A percentile compares a stretch with the other conserved stretches of the same genome.
These are phyloP conservation scores for Micractinium conductrix DNA, from an alignment of 139 green algal genomes.

Conservation along the genomic window DNA sequence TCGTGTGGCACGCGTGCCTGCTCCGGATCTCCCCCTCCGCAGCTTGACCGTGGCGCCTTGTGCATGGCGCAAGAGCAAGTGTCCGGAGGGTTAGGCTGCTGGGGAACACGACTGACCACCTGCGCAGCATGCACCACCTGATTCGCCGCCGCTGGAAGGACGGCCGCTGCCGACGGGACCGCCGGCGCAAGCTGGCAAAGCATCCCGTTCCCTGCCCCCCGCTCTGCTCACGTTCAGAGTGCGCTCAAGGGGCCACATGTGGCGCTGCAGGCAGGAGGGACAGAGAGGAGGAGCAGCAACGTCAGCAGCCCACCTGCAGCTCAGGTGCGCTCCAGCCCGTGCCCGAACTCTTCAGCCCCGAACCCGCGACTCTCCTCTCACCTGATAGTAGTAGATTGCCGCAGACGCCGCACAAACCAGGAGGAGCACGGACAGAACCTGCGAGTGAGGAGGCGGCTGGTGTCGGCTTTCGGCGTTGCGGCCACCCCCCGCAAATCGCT, in stretches of 20 bases:
- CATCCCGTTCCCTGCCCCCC: too few species aligned
- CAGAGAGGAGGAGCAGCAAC: neutral
- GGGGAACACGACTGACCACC: too few species aligned
- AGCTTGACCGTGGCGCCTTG: too few species aligned
- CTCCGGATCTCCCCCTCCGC: too few species aligned
- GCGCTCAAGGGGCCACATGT: neutral
- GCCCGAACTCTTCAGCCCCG: neutral
- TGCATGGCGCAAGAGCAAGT: too few species aligned
- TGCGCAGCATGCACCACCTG: too few species aligned
- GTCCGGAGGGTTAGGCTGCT: too few species aligned
- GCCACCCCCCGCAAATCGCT: neutral
- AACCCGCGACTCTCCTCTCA: neutral
- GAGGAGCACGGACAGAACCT: neutral
- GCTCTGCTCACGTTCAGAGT: slow-evolving; percentile 8
- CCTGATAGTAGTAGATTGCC: neutral
- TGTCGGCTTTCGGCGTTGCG: neutral
- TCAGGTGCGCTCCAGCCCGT: neutral
- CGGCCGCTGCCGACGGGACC: too few species aligned
- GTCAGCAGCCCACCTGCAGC: neutral
- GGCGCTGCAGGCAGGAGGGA: neutral
- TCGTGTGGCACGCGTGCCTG: too few species aligned
- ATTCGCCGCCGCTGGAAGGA: too few species aligned
- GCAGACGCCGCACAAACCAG: neutral
- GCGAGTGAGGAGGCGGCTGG: neutral
- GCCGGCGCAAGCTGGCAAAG: too few species aligned